Conservation (phyloP, 805 yeast species). For the Nakazawaea molendinolei region DNA sequence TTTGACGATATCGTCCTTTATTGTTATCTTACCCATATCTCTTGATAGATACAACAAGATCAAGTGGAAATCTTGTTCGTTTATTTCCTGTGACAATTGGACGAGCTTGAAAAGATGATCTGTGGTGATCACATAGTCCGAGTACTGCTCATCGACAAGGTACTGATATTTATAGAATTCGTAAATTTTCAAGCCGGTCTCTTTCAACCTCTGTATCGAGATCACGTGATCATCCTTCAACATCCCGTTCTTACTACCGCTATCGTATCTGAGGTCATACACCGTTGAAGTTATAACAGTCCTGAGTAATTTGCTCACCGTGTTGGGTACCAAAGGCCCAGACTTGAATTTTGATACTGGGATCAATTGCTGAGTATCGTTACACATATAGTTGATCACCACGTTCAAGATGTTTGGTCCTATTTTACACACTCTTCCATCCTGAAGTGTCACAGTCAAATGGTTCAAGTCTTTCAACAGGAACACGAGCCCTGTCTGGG, state of each 20-base stretch:
- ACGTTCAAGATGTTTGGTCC: neutral
- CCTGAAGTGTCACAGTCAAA: neutral
- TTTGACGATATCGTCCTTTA: conserved; percentile 4
- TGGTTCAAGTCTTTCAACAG: conserved; percentile 1
- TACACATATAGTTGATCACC: conserved; percentile 9
- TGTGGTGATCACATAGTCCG: conserved; percentile 6
- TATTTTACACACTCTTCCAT: neutral
- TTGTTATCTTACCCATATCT: conserved; percentile 2
- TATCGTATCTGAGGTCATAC: conserved; percentile 1
- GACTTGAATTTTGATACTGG: conserved; percentile 3
- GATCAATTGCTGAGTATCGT: conserved; percentile 1
- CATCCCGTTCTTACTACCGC: neutral
- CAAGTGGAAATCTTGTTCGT: conserved; percentile 3
- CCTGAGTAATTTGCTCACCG: neutral
- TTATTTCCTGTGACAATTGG: neutral
- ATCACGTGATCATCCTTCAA: conserved; percentile 1
- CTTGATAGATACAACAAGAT: conserved; percentile 5
- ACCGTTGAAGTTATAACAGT: conserved; percentile 1
- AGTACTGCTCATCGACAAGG: conserved; percentile 4
- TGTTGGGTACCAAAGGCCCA: neutral
- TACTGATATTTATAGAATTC: conserved; percentile 6
- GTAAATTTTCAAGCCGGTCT: neutral
- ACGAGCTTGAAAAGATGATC: conserved; percentile 1
- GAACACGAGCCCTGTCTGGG: no score
- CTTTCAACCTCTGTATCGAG: neutral